Conservation (phyloP, 2,329 filamentous ascomycete species). For the Colletotrichum filicis region DNA sequence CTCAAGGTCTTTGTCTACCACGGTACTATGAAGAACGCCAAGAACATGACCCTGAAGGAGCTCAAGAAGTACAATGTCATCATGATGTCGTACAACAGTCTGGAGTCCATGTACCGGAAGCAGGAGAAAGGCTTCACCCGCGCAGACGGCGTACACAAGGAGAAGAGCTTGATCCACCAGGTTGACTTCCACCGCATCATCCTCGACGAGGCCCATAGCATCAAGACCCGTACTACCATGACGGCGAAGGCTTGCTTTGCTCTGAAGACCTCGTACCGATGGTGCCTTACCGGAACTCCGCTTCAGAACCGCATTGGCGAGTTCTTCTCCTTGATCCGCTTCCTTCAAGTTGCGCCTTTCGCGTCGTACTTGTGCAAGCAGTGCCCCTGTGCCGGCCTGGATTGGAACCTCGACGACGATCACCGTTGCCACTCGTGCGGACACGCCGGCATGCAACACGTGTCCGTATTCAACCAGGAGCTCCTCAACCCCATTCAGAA, state of each 20-base stretch:
- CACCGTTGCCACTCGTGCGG: constrained; percentile 76
- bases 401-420: constrained; percentile 82
- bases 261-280: constrained; percentile 87
- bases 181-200: constrained; percentile 92
- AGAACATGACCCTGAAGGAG: constrained; percentile 78
- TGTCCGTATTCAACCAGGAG: constrained; percentile 88
- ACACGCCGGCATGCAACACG: constrained; percentile 55
- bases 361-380: constrained; percentile 94
- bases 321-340: constrained; percentile 93
- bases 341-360: constrained; percentile 89
- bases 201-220: constrained; percentile 94
- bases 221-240: constrained; percentile 89
- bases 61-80: constrained; percentile 90
- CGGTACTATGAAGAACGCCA: constrained; percentile 85
- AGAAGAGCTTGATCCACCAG: constrained; percentile 82
- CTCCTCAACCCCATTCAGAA: constrained; percentile 84
- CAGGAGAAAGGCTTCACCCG: constrained; percentile 91
- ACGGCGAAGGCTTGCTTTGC: constrained; percentile 97
- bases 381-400: constrained; percentile 82
- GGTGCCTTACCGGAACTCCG: constrained; percentile 95
- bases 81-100: constrained; percentile 93
- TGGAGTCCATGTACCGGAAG: constrained; percentile 93
- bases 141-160: constrained; percentile 82
- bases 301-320: constrained; percentile 98
- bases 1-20: constrained; percentile 93